Conservation (phyloP, 208 protist genomes). For the Acanthamoeba lugdunensis region DNA sequence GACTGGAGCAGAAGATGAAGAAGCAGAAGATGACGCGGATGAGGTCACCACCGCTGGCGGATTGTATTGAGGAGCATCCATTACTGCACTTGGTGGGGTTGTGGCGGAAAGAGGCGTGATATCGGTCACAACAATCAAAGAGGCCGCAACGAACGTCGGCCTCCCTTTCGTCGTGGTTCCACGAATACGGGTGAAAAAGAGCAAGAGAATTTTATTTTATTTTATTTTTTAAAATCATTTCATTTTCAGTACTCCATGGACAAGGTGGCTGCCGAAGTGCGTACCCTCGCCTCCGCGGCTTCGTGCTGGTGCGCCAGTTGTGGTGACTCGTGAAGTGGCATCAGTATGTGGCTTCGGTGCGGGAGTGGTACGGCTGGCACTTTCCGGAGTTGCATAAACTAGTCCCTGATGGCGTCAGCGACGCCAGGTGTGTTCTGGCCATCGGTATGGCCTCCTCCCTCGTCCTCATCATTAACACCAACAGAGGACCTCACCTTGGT, state of each 20-base stretch:
- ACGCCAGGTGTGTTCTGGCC: slow-evolving; percentile 90
- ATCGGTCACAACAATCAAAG: neutral
- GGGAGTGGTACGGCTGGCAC: slow-evolving; percentile 98
- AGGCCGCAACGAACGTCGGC: neutral
- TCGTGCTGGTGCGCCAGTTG: too few species aligned
- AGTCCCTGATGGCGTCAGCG: slow-evolving; percentile 95
- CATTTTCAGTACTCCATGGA: neutral
- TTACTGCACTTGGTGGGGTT: neutral
- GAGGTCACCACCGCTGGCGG: neutral
- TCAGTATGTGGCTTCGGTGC: slow-evolving; percentile 96
- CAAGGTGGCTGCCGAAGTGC: neutral
- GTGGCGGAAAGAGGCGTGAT: neutral
- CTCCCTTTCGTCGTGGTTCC: neutral
- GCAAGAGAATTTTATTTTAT: neutral
- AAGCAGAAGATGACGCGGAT: too few species aligned
- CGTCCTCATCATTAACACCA: neutral
- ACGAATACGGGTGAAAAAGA: neutral
- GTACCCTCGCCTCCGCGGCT: neutral
- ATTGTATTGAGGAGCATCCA: neutral
- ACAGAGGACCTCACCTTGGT: neutral
- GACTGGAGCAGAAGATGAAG: neutral
- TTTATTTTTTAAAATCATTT: too few species aligned
- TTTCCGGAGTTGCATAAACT: slow-evolving; percentile 98
- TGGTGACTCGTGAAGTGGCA: neutral
- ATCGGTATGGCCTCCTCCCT: slow-evolving; percentile 70